phyloP scores from a whole-genome alignment of 129 eudicot species.

The Heracleum sosnowskyi region DNA sequence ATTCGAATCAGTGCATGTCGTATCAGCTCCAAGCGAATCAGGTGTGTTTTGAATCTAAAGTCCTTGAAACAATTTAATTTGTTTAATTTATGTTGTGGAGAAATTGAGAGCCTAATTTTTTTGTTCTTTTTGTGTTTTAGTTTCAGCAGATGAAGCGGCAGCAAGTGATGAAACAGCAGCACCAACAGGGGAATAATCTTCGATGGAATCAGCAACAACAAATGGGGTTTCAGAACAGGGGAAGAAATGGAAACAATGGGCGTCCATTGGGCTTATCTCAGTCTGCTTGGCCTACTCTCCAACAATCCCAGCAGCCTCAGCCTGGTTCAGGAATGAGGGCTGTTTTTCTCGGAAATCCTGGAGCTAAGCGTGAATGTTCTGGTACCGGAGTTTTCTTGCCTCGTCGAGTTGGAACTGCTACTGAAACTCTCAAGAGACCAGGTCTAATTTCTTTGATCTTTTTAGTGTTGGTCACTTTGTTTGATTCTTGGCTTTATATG shows the following conservation, averaged over 20 bases:
- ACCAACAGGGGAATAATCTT: constrained; percentile 12
- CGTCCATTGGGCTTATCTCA: constrained; percentile 23
- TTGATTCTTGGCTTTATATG: not conserved
- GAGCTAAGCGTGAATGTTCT: constrained; percentile 46
- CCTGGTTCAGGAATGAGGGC: constrained; percentile 70
- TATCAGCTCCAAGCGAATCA: constrained; percentile 53
- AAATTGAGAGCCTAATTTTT: not conserved
- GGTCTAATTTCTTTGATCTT: constrained; percentile 18
- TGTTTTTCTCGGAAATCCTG: constrained; percentile 51
- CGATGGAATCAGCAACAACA: constrained; percentile 18
- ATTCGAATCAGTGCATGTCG: constrained; percentile 19
- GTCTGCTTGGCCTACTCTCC: constrained; percentile 65
- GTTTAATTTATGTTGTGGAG: not conserved
- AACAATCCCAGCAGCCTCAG: constrained; percentile 42
- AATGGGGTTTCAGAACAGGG: constrained; percentile 32
- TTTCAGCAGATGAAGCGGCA: constrained; percentile 43
- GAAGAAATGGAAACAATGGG: constrained; percentile 14
- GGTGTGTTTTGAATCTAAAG: constrained; percentile 15
- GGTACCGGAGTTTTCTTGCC: constrained; percentile 95
- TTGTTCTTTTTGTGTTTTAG: not conserved
- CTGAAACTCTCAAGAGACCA: constrained; percentile 51
- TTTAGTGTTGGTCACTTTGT: not conserved
- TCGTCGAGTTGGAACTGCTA: constrained; percentile 47
- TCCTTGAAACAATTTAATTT: not conserved
- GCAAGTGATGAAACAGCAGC: constrained; percentile 42